Percentiles rank a stretch among this genome's conserved stretches.
These are phyloP conservation scores for Aspergillus heteromorphus DNA, from an alignment of 495 filamentous ascomycete genomes.

Conservation along the genomic window DNA sequence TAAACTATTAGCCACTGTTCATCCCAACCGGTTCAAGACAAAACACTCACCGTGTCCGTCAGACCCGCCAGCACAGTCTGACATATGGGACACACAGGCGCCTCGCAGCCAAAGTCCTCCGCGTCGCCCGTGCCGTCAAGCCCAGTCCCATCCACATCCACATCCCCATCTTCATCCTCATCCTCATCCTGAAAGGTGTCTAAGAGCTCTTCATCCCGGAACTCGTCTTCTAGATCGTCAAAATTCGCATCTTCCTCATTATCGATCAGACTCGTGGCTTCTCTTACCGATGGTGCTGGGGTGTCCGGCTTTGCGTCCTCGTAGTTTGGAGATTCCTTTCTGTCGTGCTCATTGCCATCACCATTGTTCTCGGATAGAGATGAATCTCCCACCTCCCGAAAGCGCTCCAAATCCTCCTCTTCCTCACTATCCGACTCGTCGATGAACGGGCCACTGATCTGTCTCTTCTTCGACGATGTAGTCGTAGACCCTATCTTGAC, in stretches of 20 bases:
- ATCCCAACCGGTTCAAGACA: no score
- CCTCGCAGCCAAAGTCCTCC: constrained; percentile 17
- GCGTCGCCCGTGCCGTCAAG: constrained; percentile 37
- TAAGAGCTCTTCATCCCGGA: constrained; percentile 36
- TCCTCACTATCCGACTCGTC: constrained; percentile 66
- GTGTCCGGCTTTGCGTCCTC: constrained; percentile 41
- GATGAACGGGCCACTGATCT: constrained; percentile 51
- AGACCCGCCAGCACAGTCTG: constrained; percentile 54
- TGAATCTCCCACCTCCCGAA: not conserved
- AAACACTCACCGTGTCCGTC: constrained; percentile 47
- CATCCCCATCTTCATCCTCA: no score
- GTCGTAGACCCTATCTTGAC: not conserved
- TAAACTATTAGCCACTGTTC: constrained; percentile 4
- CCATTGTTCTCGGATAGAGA: not conserved
- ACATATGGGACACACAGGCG: constrained; percentile 71
- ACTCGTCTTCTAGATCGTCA: constrained; percentile 57
- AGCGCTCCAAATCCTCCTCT: constrained; percentile 44
- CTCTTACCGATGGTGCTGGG: constrained; percentile 45
- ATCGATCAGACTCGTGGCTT: constrained; percentile 51
- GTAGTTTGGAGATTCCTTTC: constrained; percentile 2
- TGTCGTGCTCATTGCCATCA: constrained; percentile 6
- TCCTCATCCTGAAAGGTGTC: constrained; percentile 30
- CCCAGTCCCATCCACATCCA: constrained; percentile 16
- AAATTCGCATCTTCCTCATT: constrained; percentile 61
- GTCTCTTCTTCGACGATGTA: constrained; percentile 7